These are phyloP conservation scores for Akanthomyces dipterigenus DNA, from an alignment of 2,329 filamentous ascomycete species.

Conservation along the genomic window DNA sequence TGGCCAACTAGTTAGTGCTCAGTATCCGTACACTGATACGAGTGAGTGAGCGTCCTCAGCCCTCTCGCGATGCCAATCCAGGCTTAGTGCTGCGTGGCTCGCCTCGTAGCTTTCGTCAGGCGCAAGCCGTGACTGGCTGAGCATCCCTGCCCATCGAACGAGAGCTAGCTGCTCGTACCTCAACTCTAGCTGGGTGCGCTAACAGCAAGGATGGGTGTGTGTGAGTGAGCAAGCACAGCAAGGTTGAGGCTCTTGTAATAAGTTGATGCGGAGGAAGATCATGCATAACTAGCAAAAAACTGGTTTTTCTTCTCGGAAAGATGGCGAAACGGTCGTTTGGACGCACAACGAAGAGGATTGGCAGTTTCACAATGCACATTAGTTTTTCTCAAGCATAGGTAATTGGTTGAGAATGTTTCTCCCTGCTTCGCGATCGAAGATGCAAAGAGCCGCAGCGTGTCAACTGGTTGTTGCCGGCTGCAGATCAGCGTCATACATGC, in stretches of 20 bases:
- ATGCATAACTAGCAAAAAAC: neutral
- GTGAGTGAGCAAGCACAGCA: neutral
- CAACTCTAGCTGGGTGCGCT: neutral
- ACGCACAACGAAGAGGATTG: neutral
- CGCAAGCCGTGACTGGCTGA: neutral
- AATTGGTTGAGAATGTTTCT: neutral
- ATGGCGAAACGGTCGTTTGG: neutral
- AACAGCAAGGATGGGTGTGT: neutral
- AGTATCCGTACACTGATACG: neutral
- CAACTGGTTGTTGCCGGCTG: neutral
- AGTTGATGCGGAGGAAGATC: neutral
- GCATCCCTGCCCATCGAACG: neutral
- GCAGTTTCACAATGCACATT: neutral
- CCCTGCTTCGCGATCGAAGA: neutral
- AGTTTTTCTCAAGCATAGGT: neutral
- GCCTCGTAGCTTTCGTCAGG: neutral
- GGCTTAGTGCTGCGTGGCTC: neutral
- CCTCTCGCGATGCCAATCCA: neutral
- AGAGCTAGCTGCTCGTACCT: neutral
- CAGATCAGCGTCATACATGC: constrained; percentile 8
- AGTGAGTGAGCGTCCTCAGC: neutral
- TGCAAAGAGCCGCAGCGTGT: neutral
- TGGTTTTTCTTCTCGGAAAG: neutral
- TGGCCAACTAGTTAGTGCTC: neutral
- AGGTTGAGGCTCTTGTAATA: neutral